Base-by-base conservation (phyloP, 768 basidiomycete species). In the Epithele typhae region DNA sequence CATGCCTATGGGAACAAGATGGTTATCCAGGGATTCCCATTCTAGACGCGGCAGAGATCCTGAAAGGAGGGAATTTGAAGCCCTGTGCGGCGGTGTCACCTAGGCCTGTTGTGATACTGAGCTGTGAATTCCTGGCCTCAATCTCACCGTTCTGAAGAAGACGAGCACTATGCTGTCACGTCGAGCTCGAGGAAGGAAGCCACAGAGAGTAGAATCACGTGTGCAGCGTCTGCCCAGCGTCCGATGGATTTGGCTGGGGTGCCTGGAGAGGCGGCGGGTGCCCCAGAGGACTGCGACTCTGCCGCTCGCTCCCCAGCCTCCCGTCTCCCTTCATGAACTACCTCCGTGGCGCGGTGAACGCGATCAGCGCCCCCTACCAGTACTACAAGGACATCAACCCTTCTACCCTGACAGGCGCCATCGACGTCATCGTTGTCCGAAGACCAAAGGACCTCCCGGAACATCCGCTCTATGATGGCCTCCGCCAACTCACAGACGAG, bases 371-470 rank as follows among this genome's bases (percentile, higher is more conserved):
- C 11, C 87, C 88, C 12, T 90, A 90, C 63, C 86, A 88, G 51
- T 92, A 92, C 71, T 92, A 92, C 75, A 87, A 82, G 65, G 89
- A 90, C 47, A 69, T 83, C n/a, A 99, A 99, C 59, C 93, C 96
- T 0, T 85, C 95, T 0, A 99, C 96, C 0, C 80, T 99, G 48
- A 96, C 94, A 4, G 95, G 96, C 37, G 96, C 96, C 36, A 96
- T 98, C 76, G 95, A 99, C 76, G 91, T 99, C 67, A 93, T 99
- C 59, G 95, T 98, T 55, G 81, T 99, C 38, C 81, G 85, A 52
- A 79, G 85, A 38, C 82, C 80, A 19, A 59, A 51, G 40, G 25
- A 53, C 23, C 42, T 55, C 22, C 27, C 25, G 19, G 45, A 48
- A 25, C 49, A 50, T 32, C 51, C 42, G 3, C 19, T 41, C 15